These are phyloP conservation scores for Hippophae gyantsensis DNA, from an alignment of 306 rosid species.

Conservation along the genomic window DNA sequence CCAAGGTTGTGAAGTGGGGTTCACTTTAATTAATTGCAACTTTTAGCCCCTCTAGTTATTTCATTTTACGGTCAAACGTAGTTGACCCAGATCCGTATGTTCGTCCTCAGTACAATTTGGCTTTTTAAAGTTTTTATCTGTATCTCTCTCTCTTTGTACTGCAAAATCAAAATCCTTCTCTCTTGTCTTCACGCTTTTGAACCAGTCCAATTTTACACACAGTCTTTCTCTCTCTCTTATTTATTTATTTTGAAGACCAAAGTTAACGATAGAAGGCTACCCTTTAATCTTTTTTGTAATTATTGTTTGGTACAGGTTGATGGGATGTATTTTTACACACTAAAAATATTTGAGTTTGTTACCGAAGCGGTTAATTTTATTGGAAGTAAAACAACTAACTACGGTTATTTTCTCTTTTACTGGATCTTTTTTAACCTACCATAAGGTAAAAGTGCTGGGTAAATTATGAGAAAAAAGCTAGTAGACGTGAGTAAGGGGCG, in stretches of 20 bases:
- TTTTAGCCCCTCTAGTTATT: slow-evolving; percentile 16
- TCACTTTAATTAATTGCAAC: slow-evolving; percentile 13
- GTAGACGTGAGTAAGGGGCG: background rate
- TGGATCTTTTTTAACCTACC: background rate
- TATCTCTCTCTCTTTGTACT: slow-evolving; percentile 12
- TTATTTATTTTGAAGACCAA: background rate
- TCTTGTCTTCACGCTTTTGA: slow-evolving; percentile 41
- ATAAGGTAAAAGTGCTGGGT: background rate
- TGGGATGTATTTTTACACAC: background rate
- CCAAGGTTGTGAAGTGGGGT: slow-evolving; percentile 1
- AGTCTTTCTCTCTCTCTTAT: background rate
- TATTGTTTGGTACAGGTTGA: slow-evolving; percentile 21
- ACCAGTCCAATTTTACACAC: slow-evolving; percentile 1
- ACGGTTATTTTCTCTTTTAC: slow-evolving; percentile 8
- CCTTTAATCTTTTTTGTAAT: slow-evolving; percentile 2
- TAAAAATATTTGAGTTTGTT: slow-evolving; percentile 10
- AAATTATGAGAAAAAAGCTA: background rate
- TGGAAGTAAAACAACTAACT: slow-evolving; percentile 20
- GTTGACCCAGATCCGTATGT: slow-evolving; percentile 58
- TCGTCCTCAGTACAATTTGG: slow-evolving; percentile 19
- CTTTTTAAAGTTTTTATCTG: slow-evolving; percentile 1
- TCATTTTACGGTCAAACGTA: slow-evolving; percentile 35
- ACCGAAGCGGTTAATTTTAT: slow-evolving; percentile 22
- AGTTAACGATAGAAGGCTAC: slow-evolving; percentile 1
- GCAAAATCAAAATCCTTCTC: slow-evolving; percentile 21